Base-by-base conservation (phyloP, 768 basidiomycete species). In the Termitomyces titanicus region DNA sequence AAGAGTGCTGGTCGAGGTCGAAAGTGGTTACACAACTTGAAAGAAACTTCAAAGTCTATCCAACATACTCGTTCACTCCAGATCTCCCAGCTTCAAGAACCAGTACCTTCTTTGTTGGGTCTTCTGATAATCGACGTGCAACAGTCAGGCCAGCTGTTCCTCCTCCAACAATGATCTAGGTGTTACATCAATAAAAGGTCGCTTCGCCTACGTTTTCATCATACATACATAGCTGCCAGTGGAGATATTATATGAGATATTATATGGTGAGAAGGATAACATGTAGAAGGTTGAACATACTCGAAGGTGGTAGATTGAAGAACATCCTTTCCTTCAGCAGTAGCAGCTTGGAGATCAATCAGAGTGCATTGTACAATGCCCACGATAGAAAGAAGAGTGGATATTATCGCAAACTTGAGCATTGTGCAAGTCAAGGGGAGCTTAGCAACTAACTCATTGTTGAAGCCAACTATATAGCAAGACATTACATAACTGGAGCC, bases 81-180 rank as follows among this genome's bases (percentile, higher is more conserved):
- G 46, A 47, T 33, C 46, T 47, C 20, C 46, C 46, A 3, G 46
- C 31, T 47, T 47, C 46, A n/a, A 47, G 46, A 6, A 47, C 31
- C 31, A 33, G 46, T 33, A 33, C 8, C 4, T 33, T 47, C 46
- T 47, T 47, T 20, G 13, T 15, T 13, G 13, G 12, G 13, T 47
- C 20, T 47, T 47, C 46, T 17, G 46, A 47, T 18, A 47, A 18
- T 47, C 46, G 29, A 20, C 45, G 45, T 9, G 71, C 72, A 42
- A 72, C 63, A 13, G 71, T 68, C 22, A 72, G 53, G 8, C 72
- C 72, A 18, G 72, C 63, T 6, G 70, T 68, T 10, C 72, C 72
- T 25, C 72, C 72, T 45, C 72, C 72, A 24, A 68, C 66, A 33
- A 68, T 54, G 20, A 68, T 63, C 67, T 68, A 51, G 9, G 31